phyloP scores from a whole-genome alignment of 192 early-diverging fungal genomes.

The Lunasporangiospora selenospora region DNA sequence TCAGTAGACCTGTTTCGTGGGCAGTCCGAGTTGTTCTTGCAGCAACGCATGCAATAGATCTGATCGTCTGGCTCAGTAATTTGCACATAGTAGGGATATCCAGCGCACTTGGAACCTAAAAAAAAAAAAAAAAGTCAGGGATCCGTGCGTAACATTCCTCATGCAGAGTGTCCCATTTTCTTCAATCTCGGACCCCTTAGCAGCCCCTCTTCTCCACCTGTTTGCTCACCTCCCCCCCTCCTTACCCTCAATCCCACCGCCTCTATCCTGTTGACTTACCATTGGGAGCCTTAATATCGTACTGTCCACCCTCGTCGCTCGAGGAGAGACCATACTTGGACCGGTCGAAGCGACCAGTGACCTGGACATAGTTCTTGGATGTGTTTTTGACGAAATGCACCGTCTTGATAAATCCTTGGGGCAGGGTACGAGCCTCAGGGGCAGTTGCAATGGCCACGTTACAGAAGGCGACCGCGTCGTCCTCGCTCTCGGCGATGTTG shows the following conservation, averaged over 20 bases:
- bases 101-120: conserved; percentile 21
- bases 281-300: conserved; percentile 27
- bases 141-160: too few relatives aligned
- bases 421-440: conserved; percentile 31
- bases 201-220: too few relatives aligned
- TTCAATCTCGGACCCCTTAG: too few relatives aligned
- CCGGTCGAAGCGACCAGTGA: conserved; percentile 38
- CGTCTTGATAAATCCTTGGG: conserved; percentile 43
- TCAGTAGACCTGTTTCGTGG: background rate
- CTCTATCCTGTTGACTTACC: too few relatives aligned
- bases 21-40: conserved; percentile 18
- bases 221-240: too few relatives aligned
- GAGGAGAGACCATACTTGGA: conserved; percentile 28
- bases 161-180: too few relatives aligned
- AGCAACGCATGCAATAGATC: conserved; percentile 47
- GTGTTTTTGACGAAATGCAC: conserved; percentile 48
- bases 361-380: conserved; percentile 30
- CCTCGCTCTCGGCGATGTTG: conserved; percentile 44
- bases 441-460: conserved; percentile 38
- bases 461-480: conserved; percentile 44
- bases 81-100: conserved; percentile 44
- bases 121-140: too few relatives aligned
- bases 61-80: conserved; percentile 43
- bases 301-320: conserved; percentile 43
- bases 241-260: too few relatives aligned